Base-by-base conservation (phyloP, 106 monocot species). In the Dendrobium catenatum region DNA sequence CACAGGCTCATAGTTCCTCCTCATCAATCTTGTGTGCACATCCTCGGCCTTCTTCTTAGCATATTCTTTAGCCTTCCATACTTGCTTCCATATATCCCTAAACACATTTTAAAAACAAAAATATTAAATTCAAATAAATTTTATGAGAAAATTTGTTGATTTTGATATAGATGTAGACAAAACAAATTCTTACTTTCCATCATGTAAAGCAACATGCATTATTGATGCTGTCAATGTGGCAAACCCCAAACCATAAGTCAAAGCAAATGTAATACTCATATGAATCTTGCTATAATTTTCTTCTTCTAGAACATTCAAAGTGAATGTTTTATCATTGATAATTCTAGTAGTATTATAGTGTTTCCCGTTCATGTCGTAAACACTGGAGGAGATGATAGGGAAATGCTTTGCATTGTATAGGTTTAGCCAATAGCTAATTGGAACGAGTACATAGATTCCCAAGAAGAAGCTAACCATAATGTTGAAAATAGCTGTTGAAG, bases 151-250 rank as follows among this genome's bases (percentile, higher is more conserved):
- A 73, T 47, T 0, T 0, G 29, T 3, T 1, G 11, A 17, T 16
- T 29, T 24, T 3, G 4, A 22, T 0, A 26, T 29, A 3, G 37
- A 0, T 9, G 10, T 16, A 54, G 22, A 49, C 7, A 37, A 37
- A 2, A 37, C 3, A 26, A 27, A 0, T 31, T 56, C 77, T 43
- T 81, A 90, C 94, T 86, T 89, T 27, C 97, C 97, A 49, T 97
- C 80, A 84, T 88, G 91, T 42, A 98, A 84, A 40, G 83, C 44
- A 37, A 98, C 95, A 67, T 95, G 93, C 11, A 91, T 80, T 9
- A 98, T 19, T 2, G 93, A 89, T 49, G 93, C 86, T 1, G 85
- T 91, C 7, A 95, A 79, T 56, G 82, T 75, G 0, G 95, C 93
- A 44, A 98, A 98, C 5, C 95, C 87, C 40, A 90, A 78, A 0